A percentile compares a stretch with the other conserved stretches of the same genome.
Conservation (phyloP, 768 basidiomycete species). For the Russula vinacea region DNA sequence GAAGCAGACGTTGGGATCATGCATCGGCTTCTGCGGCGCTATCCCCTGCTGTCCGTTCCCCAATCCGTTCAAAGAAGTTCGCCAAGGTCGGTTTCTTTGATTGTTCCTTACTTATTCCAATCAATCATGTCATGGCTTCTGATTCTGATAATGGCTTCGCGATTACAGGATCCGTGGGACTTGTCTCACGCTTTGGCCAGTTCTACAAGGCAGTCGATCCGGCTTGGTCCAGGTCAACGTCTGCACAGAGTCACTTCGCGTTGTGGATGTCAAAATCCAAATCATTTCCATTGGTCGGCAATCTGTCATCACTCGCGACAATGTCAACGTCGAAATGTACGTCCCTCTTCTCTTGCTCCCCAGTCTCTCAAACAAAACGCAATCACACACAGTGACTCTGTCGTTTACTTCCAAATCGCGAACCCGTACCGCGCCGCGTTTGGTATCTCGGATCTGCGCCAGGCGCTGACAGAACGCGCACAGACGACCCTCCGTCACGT, state of each 20-base stretch:
- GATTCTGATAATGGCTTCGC: constrained; percentile 24
- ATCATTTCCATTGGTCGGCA: constrained; percentile 85
- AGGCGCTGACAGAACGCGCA: constrained; percentile 78
- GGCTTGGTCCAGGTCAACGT: constrained; percentile 91
- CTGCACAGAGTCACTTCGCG: constrained; percentile 81
- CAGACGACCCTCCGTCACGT: constrained; percentile 98
- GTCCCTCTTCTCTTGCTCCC: constrained; percentile 32
- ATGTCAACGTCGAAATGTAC: constrained; percentile 91
- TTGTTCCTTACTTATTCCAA: background rate
- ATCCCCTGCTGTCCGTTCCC: constrained; percentile 82
- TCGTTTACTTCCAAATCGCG: constrained; percentile 88
- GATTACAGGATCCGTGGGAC: constrained; percentile 74
- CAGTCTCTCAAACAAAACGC: background rate
- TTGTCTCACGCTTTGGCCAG: constrained; percentile 90
- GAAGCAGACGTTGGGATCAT: constrained; percentile 63
- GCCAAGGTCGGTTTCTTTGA: constrained; percentile 56
- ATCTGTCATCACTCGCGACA: constrained; percentile 91
- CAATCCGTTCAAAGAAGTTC: constrained; percentile 81
- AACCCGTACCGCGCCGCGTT: constrained; percentile 93
- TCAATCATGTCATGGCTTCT: constrained; percentile 9
- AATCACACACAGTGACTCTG: constrained; percentile 77
- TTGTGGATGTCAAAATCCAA: constrained; percentile 95
- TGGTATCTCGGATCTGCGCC: constrained; percentile 85
- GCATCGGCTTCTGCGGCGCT: constrained; percentile 68
- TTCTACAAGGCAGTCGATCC: constrained; percentile 97